A percentile compares a stretch with the other conserved stretches of the same genome.
phyloP scores from a whole-genome alignment of 2,329 filamentous ascomycete species.

The Diaporthe caulivora region DNA sequence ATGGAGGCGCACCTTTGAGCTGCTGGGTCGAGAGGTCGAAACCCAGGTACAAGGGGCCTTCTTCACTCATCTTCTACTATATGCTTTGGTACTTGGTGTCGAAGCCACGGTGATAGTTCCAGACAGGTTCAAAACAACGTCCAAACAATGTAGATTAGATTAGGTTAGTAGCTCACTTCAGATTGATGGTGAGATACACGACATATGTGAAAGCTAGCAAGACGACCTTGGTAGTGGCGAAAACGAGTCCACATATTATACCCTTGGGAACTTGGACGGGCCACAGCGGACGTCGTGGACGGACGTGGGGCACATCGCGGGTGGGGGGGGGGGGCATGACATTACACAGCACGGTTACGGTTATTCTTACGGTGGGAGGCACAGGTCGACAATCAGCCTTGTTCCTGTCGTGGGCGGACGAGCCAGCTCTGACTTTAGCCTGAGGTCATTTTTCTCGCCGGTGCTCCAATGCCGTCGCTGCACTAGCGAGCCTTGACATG shows the following conservation, averaged over 20 bases:
- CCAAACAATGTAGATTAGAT: background rate
- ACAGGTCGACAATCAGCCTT: slow-evolving; percentile 39
- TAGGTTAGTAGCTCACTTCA: background rate
- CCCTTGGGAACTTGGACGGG: slow-evolving; percentile 7
- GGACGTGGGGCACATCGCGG: slow-evolving; percentile 31
- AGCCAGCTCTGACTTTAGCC: slow-evolving; percentile 20
- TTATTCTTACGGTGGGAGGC: slow-evolving; percentile 20
- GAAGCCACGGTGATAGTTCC: background rate
- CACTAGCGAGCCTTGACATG: slow-evolving; percentile 27
- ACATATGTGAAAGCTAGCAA: slow-evolving; percentile 14
- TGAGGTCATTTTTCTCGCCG: slow-evolving; percentile 29
- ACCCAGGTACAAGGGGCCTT: slow-evolving; percentile 82
- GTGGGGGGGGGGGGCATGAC: too few species aligned
- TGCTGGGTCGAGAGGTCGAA: slow-evolving; percentile 98
- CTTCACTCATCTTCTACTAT: slow-evolving; percentile 41
- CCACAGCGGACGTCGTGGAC: slow-evolving; percentile 9
- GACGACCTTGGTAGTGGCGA: slow-evolving; percentile 4
- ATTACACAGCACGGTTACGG: slow-evolving; percentile 11
- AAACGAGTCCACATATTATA: slow-evolving; percentile 19
- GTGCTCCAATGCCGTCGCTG: slow-evolving; percentile 26
- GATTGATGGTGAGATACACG: background rate
- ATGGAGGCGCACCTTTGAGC: slow-evolving; percentile 75
- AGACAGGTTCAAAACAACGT: background rate
- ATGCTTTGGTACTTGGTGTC: background rate
- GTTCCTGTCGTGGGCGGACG: slow-evolving; percentile 26